Evolutionary conservation across 257 asterid species (phyloP).

Genomic region (Apocynum venetum): DNA sequence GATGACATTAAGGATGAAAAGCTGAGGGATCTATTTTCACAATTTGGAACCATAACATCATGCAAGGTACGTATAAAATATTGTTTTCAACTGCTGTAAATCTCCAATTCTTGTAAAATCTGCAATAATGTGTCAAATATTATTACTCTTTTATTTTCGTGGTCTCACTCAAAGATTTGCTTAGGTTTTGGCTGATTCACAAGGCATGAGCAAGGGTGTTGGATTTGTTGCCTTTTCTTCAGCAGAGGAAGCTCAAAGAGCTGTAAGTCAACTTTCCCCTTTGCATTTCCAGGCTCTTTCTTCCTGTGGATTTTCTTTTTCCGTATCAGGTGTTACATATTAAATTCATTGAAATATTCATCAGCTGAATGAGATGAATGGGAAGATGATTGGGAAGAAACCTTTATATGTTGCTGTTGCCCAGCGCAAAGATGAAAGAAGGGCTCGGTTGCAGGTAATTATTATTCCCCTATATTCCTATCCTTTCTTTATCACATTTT

Average conservation of each 20-base stretch:
- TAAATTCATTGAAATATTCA: not conserved
- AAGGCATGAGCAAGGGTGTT: constrained; percentile 77
- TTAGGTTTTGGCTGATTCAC: constrained; percentile 65
- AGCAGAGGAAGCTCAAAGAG: constrained; percentile 71
- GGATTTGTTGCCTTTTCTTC: constrained; percentile 83
- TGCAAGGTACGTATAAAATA: constrained; percentile 54
- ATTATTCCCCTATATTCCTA: not conserved
- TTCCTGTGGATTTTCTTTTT: not conserved
- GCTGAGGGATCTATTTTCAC: constrained; percentile 60
- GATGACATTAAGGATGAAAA: constrained; percentile 63
- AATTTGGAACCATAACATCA: constrained; percentile 63
- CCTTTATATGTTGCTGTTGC: constrained; percentile 78
- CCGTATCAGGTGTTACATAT: not conserved
- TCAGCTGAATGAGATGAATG: constrained; percentile 74
- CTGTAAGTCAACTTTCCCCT: constrained; percentile 40
- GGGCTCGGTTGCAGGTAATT: constrained; percentile 64
- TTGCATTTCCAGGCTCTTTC: not conserved
- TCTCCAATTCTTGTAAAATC: no score
- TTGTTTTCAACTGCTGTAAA: no score
- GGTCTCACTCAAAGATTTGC: not conserved
- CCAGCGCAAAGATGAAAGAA: constrained; percentile 80
- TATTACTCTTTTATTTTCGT: no score
- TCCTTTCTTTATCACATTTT: no score
- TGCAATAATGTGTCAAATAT: no score
- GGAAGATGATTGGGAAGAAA: constrained; percentile 77